Evolutionary conservation across 2,329 filamentous ascomycete genomes (phyloP).

Genomic region (Ascochyta fabae): DNA sequence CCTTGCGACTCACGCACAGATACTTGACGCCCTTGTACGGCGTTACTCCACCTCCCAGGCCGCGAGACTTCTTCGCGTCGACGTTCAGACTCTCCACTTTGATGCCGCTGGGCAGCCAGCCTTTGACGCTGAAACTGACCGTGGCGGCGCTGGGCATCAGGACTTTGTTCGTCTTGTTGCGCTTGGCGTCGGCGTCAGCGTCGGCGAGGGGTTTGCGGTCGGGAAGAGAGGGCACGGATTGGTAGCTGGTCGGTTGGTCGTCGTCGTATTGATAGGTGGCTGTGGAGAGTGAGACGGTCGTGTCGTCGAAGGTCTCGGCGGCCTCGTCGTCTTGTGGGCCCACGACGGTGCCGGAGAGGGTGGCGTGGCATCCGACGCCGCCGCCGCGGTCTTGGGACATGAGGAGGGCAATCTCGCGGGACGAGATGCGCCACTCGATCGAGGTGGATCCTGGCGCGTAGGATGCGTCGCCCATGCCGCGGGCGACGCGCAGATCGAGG

Average conservation of each 20-base stretch:
- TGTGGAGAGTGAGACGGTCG: slow-evolving; percentile 25
- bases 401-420: slow-evolving; percentile 70
- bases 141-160: slow-evolving; percentile 58
- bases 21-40: slow-evolving; percentile 99
- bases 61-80: slow-evolving; percentile 79
- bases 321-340: slow-evolving; percentile 62
- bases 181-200: slow-evolving; percentile 56
- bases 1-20: slow-evolving; percentile 71
- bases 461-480: slow-evolving; percentile 80
- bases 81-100: slow-evolving; percentile 68
- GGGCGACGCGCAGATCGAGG: slow-evolving; percentile 78
- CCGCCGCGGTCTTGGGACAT: slow-evolving; percentile 47
- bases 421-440: slow-evolving; percentile 83
- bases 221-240: slow-evolving; percentile 22
- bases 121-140: slow-evolving; percentile 62
- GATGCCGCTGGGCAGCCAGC: slow-evolving; percentile 69
- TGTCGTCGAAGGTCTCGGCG: slow-evolving; percentile 43
- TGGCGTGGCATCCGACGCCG: slow-evolving; percentile 70
- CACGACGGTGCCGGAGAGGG: slow-evolving; percentile 79
- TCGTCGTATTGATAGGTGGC: slow-evolving; percentile 45
- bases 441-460: slow-evolving; percentile 75
- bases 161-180: slow-evolving; percentile 62
- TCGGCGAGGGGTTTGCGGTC: background rate
- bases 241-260: slow-evolving; percentile 35
- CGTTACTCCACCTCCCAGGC: slow-evolving; percentile 84